Base-by-base conservation (phyloP, 139 green algal species). In the Marvania coccoides region DNA sequence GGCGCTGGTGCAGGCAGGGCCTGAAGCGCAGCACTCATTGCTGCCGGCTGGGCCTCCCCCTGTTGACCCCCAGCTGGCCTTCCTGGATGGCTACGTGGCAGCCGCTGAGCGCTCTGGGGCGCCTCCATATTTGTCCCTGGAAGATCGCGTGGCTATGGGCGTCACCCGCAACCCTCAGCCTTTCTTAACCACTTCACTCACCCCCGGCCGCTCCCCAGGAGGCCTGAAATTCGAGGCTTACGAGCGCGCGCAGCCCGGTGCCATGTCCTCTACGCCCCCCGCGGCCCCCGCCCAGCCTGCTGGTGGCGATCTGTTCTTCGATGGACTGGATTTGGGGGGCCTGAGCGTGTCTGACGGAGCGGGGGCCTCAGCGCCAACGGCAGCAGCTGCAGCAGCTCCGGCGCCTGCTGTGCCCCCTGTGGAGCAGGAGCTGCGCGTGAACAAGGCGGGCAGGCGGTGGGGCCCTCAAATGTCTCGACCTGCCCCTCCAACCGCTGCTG, bases 41-140 rank as follows among this genome's bases (percentile, higher is more conserved):
- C 65, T 97, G 67, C 88, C 91, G 0, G 35, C 40, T 1, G 84
- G 94, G 40, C 79, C 77, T 6, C 79, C 75, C 8, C 86, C 79
- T 19, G 75, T 87, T n/a, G 62, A 77, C 5, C 33, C 56, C 1
- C 34, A 53, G 13, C 72, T 91, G 30, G 45, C 76, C 4, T 94
- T 91, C 74, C 72, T 94, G 40, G 64, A 87, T 26, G 40, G 14
- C 47, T 82, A 70, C 61, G 77, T 84, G 12, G 38, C 60, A 73
- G 40, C 35, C 78, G 69, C 53, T 67, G 28, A 5, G 38, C 5
- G 8, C 6, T 39, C 56, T 15, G 86, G 86, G 4, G 81, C 84
- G 3, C 67, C 75, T 10, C 81, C 83, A 6, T 91, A 91, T 76
- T 68, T 89, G 9, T 65, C 74, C 6, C 55, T 67, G 31, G 69